These are phyloP conservation scores for Escallonia herrerae DNA, from an alignment of 129 eudicot species.

Conservation along the genomic window DNA sequence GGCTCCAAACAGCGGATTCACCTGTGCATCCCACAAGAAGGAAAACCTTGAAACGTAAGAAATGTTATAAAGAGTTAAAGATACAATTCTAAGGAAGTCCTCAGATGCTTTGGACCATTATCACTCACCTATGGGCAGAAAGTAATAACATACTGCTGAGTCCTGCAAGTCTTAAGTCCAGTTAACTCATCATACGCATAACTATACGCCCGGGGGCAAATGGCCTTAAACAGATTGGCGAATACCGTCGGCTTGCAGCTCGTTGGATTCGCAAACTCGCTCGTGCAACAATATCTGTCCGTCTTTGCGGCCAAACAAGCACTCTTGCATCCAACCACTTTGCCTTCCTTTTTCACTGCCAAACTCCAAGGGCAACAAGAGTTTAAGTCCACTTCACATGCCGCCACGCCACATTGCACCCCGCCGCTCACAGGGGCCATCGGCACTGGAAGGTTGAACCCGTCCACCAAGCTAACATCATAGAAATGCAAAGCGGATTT, in stretches of 20 bases:
- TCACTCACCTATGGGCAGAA: too few species aligned
- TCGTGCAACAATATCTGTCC: constrained; percentile 38
- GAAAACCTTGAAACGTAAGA: too few species aligned
- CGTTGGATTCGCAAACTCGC: constrained; percentile 24
- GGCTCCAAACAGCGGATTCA: neutral
- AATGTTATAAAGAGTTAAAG: too few species aligned
- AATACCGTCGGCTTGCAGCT: constrained; percentile 29
- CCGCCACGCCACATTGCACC: constrained; percentile 33
- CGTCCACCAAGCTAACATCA: constrained; percentile 52
- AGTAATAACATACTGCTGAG: constrained; percentile 31
- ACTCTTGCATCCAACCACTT: constrained; percentile 54
- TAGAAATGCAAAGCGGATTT: constrained; percentile 32
- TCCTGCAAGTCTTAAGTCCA: constrained; percentile 41
- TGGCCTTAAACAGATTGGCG: constrained; percentile 31
- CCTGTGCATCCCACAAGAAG: neutral
- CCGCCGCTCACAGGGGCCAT: constrained; percentile 29
- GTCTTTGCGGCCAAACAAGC: constrained; percentile 36
- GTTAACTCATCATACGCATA: constrained; percentile 39
- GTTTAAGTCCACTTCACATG: constrained; percentile 39
- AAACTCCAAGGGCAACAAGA: constrained; percentile 21
- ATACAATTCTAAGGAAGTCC: too few species aligned
- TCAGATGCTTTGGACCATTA: too few species aligned
- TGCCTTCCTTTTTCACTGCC: constrained; percentile 19
- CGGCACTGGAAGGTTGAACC: constrained; percentile 45
- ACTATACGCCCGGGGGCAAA: constrained; percentile 52